phyloP scores from a whole-genome alignment of 2,329 filamentous ascomycete genomes.

The Orbilia oligospora region DNA sequence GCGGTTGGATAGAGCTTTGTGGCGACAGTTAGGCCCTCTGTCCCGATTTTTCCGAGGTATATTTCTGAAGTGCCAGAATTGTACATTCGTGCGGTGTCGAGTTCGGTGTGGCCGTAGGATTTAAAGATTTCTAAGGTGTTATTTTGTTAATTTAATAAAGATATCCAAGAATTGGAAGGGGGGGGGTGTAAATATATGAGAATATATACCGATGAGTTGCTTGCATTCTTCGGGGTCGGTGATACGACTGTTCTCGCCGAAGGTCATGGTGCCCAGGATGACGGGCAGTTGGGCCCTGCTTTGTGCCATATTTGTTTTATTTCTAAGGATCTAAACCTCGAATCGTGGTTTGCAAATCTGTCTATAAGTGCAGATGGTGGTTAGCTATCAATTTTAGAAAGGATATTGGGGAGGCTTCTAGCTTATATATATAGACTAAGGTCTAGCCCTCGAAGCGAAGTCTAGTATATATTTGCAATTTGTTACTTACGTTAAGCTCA shows the following conservation, averaged over 20 bases:
- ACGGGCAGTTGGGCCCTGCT: slow-evolving; percentile 48
- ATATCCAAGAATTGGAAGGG: too few relatives aligned
- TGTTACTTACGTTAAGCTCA: too few relatives aligned
- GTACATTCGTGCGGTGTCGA: slow-evolving; percentile 59
- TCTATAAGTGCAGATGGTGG: too few relatives aligned
- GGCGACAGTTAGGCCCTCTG: slow-evolving; percentile 37
- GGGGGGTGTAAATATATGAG: too few relatives aligned
- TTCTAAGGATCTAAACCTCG: not conserved
- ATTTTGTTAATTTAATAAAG: not conserved
- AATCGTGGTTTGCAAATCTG: too few relatives aligned
- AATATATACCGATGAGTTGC: slow-evolving; percentile 36
- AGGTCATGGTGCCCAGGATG: slow-evolving; percentile 56
- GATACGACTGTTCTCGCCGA: slow-evolving; percentile 52
- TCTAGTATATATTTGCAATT: too few relatives aligned
- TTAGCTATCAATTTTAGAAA: too few relatives aligned
- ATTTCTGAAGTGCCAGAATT: slow-evolving; percentile 48
- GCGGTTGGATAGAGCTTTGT: slow-evolving; percentile 52
- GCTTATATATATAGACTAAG: not conserved
- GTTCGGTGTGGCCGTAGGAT: slow-evolving; percentile 54
- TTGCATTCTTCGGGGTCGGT: slow-evolving; percentile 43
- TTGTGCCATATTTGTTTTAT: slow-evolving; percentile 38
- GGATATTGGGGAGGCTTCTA: not conserved
- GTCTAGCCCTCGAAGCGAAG: too few relatives aligned
- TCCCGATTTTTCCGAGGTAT: slow-evolving; percentile 57
- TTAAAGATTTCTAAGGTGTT: slow-evolving; percentile 48